These are phyloP conservation scores for cucumber (Cucumis sativus) DNA, from an alignment of 306 rosid genomes.

Conservation along the genomic window Cucumber_9930_V3 NC_026655.2:3583001-3583500, in stretches of 20 bases:
- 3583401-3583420: too few relatives aligned
- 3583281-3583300: too few relatives aligned
- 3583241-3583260: neutral
- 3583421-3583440: neutral
- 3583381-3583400: too few relatives aligned
- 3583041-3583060: neutral
- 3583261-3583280: too few relatives aligned
- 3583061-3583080: neutral
- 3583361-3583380: too few relatives aligned
- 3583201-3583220: neutral
- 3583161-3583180: neutral
- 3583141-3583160: neutral
- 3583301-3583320: too few relatives aligned
- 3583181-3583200: neutral
- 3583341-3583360: too few relatives aligned
- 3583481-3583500: neutral
- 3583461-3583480: neutral
- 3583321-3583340: too few relatives aligned
- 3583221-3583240: neutral
- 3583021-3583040: neutral
- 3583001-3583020: neutral
- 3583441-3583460: neutral
- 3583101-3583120: constrained; percentile 1
- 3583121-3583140: neutral
- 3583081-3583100: constrained; percentile 1